phyloP scores from a whole-genome alignment of 148 eudicot species.

The Rhododendron ferrugineum region DNA sequence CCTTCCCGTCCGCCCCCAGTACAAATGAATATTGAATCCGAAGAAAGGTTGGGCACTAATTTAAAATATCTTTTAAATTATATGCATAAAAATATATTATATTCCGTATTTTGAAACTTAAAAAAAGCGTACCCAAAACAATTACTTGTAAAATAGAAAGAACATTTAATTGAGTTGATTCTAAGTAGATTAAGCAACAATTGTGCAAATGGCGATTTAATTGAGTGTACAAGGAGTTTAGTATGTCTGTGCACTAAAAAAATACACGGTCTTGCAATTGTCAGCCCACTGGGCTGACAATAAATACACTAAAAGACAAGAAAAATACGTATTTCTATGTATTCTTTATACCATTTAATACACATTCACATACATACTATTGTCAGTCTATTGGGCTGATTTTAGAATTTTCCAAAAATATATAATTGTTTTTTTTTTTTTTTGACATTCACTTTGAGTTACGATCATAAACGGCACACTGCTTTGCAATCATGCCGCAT shows the following conservation, averaged over 20 bases:
- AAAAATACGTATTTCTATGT: too few relatives aligned
- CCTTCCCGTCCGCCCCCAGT: too few relatives aligned
- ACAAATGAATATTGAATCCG: not conserved
- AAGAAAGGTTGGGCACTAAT: not conserved
- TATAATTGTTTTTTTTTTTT: not conserved
- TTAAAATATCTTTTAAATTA: too few relatives aligned
- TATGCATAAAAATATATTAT: too few relatives aligned
- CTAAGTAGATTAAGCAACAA: not conserved
- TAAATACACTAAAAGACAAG: too few relatives aligned
- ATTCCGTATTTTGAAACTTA: not conserved
- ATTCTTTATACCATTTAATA: too few relatives aligned
- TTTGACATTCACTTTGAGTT: not conserved
- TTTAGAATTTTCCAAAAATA: too few relatives aligned
- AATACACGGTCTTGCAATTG: too few relatives aligned
- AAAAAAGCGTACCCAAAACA: not conserved
- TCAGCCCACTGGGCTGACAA: too few relatives aligned
- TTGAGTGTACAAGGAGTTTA: not conserved
- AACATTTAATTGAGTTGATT: not conserved
- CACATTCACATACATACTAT: too few relatives aligned
- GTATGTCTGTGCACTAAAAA: not conserved
- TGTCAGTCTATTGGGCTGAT: too few relatives aligned
- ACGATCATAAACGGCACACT: not conserved
- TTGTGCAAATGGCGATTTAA: not conserved
- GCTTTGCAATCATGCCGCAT: not conserved
- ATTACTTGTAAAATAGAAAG: not conserved